A percentile compares a stretch with the other conserved stretches of the same genome.
These are phyloP conservation scores for Geum urbanum DNA, from an alignment of 306 rosid genomes.

Conservation along the genomic window DNA sequence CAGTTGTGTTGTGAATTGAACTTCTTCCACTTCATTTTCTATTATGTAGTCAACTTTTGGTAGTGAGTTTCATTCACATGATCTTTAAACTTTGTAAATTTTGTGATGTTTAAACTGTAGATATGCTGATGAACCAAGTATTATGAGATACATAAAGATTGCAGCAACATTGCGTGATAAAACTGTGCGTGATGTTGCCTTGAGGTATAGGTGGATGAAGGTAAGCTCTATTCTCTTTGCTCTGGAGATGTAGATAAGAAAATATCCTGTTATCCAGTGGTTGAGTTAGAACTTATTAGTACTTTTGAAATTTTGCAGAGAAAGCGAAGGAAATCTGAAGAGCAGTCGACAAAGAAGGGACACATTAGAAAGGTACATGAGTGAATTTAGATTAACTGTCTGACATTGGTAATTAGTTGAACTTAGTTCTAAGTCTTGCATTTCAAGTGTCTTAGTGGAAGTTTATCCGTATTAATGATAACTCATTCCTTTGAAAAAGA, in stretches of 20 bases:
- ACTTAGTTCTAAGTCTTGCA: constrained; percentile 16
- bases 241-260: not conserved
- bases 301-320: constrained; percentile 50
- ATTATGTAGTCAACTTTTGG: not conserved
- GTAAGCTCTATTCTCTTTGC: constrained; percentile 48
- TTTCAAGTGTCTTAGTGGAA: constrained; percentile 14
- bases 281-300: constrained; percentile 23
- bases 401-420: constrained; percentile 2
- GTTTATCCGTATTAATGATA: constrained; percentile 5
- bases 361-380: constrained; percentile 62
- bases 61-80: constrained; percentile 9
- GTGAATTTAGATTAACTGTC: constrained; percentile 20
- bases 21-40: constrained; percentile 6
- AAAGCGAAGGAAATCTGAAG: constrained; percentile 92
- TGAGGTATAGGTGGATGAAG: constrained; percentile 99
- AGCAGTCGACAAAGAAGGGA: constrained; percentile 61
- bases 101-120: constrained; percentile 30
- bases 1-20: not conserved
- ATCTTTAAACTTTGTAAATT: constrained; percentile 21
- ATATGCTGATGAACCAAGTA: constrained; percentile 81
- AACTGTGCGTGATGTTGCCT: constrained; percentile 98
- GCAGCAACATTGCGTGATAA: constrained; percentile 85
- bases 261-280: constrained; percentile 11
- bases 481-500: not conserved
- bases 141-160: constrained; percentile 90